Percentiles rank a stretch among this genome's conserved stretches.
Evolutionary conservation across 257 asterid species (phyloP).

Genomic region (Solanum dulcamara): DNA sequence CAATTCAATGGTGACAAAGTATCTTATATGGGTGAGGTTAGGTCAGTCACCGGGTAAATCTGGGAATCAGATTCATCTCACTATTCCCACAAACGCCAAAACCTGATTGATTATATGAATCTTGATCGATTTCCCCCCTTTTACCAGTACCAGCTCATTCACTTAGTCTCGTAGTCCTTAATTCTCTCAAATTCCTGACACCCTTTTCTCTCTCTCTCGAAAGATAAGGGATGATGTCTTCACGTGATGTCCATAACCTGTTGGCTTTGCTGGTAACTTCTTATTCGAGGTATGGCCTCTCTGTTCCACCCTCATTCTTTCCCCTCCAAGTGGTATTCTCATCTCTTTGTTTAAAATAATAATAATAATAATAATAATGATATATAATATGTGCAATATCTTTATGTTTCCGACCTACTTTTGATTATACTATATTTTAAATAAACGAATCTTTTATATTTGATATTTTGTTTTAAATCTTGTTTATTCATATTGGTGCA

Average conservation of each 20-base stretch:
- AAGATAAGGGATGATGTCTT: slow-evolving; percentile 4
- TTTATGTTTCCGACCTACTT: background rate
- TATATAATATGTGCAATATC: background rate
- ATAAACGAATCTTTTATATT: background rate
- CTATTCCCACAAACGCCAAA: background rate
- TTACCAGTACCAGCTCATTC: background rate
- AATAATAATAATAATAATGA: no score
- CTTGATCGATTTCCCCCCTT: background rate
- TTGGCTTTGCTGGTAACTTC: slow-evolving; percentile 8
- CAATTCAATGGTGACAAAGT: background rate
- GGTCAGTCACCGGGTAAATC: background rate
- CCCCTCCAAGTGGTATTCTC: background rate
- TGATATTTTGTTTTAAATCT: background rate
- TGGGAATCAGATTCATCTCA: background rate
- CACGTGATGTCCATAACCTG: slow-evolving; percentile 30
- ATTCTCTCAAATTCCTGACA: background rate
- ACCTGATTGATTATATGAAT: background rate
- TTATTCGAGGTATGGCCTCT: slow-evolving; percentile 22
- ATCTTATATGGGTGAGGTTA: background rate
- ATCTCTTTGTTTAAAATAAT: background rate
- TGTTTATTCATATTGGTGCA: background rate
- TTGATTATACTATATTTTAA: background rate
- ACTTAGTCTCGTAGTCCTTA: background rate
- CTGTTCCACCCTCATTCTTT: background rate
- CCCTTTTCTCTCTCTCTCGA: background rate